These are phyloP conservation scores for Cymbopogon citratus DNA, from an alignment of 176 grass and related monocot species.

Conservation along the genomic window DNA sequence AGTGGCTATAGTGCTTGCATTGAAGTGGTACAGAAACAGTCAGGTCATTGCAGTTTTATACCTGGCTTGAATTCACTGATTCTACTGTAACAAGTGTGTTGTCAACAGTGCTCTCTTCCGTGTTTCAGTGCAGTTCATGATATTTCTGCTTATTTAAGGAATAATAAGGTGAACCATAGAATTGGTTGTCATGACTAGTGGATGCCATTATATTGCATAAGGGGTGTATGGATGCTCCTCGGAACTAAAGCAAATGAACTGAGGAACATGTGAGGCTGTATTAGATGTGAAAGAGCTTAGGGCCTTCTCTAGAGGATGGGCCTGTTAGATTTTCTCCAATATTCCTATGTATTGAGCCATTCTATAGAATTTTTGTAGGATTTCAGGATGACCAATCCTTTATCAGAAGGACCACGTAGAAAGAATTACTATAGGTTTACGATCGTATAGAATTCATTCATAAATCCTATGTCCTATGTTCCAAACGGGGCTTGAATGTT, in stretches of 20 bases:
- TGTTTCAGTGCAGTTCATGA: no score
- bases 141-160: not conserved
- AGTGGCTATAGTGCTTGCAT: not conserved
- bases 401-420: not conserved
- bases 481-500: no score
- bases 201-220: not conserved
- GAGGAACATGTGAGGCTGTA: not conserved
- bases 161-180: not conserved
- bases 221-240: not conserved
- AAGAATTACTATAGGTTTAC: not conserved
- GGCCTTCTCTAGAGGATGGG: not conserved
- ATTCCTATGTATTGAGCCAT: not conserved
- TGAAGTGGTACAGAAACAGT: not conserved
- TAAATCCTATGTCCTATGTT: no score
- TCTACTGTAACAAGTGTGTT: not conserved
- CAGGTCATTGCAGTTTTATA: not conserved
- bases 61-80: not conserved
- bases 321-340: not conserved
- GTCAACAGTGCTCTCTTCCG: not conserved
- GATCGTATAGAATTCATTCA: no score
- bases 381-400: not conserved
- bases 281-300: not conserved
- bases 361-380: not conserved
- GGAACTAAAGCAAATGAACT: not conserved
- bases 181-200: not conserved